Evolutionary conservation across 2,329 filamentous ascomycete genomes (phyloP), one percentile per base, ranked within the genome.

Genomic region (Diplodia seriata): DNA sequence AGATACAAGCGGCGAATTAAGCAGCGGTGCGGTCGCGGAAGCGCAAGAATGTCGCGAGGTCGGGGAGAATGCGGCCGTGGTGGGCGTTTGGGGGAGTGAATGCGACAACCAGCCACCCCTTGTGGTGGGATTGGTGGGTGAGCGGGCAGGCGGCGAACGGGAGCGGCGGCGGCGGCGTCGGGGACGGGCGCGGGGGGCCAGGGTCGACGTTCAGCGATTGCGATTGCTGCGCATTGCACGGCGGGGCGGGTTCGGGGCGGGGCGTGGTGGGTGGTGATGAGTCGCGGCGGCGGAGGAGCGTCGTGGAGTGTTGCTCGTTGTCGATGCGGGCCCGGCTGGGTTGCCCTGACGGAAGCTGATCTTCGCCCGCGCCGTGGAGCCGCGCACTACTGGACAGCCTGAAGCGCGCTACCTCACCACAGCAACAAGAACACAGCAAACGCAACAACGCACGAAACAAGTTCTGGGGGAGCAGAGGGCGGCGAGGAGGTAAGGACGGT

Each of bases 61-160:
- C 43, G 55, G 56, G 55, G 31, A 33, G 55, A 67, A 61, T 61
- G 59, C 55, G 65, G 65, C 40, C 43, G 65, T 66, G 8, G 65
- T 51, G 43, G 65, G 38, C 20, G 65, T 61, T 20, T 31, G 43
- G 33, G 43, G 36, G 49, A 33, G 56, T 38, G 64, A 57, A 50
- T 57, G 64, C 64, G 64, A 54, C 54, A 47, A 54, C 66, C 66
- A 68, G 66, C 56, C 66, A 68, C 66, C 66, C 66, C 66, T 68
- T 59, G 65, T 59, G 55, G 55, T 66, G 38, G 26, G 51, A 31
- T 66, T 61, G 65, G 59, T 51, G 53, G 59, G 65, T 43, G 53
- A 57, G 43, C 54, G 55, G 65, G 43, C 29, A 26, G 38, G 65
- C 43, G 47, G 65, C 55, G 23, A 54, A 61, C 54, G 54, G 54